These are phyloP conservation scores for Penicillium concentricum DNA, from an alignment of 2,329 filamentous ascomycete genomes.

Conservation along the genomic window DNA sequence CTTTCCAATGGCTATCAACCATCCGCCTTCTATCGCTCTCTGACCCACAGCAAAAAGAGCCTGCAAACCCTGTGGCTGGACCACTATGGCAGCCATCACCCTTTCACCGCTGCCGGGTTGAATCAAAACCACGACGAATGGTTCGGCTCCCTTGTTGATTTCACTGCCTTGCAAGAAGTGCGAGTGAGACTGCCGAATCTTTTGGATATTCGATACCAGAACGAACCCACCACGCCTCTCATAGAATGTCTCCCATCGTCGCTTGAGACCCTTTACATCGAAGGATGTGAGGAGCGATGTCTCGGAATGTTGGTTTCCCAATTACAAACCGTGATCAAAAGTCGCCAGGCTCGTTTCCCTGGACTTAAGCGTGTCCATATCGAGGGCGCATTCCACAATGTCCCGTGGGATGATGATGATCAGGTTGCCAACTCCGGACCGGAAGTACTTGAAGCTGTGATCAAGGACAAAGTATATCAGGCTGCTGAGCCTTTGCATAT, in stretches of 20 bases:
- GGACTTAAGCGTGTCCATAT: conserved; percentile 23
- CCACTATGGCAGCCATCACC: conserved; percentile 26
- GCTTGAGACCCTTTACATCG: conserved; percentile 27
- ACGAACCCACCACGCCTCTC: conserved; percentile 24
- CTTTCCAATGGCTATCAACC: conserved; percentile 28
- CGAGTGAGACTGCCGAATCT: conserved; percentile 35
- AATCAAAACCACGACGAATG: conserved; percentile 34
- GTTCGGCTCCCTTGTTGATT: conserved; percentile 31
- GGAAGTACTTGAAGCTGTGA: background rate
- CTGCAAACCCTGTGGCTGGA: conserved; percentile 33
- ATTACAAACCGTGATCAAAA: conserved; percentile 22
- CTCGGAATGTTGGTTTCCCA: conserved; percentile 27
- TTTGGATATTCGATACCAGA: conserved; percentile 29
- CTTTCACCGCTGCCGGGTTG: conserved; percentile 28
- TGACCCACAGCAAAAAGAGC: conserved; percentile 23
- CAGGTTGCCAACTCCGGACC: background rate
- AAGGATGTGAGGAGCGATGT: conserved; percentile 29
- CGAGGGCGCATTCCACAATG: conserved; percentile 30
- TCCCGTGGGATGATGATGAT: conserved; percentile 22
- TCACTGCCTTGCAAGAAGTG: conserved; percentile 26
- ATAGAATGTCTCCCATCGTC: conserved; percentile 24
- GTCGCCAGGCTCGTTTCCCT: conserved; percentile 18
- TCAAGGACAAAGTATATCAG: conserved; percentile 27
- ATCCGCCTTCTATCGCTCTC: conserved; percentile 24
- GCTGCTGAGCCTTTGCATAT: conserved; percentile 22